Evolutionary conservation across 106 monocot species (phyloP).

Genomic region (Ottelia alismoides): DNA sequence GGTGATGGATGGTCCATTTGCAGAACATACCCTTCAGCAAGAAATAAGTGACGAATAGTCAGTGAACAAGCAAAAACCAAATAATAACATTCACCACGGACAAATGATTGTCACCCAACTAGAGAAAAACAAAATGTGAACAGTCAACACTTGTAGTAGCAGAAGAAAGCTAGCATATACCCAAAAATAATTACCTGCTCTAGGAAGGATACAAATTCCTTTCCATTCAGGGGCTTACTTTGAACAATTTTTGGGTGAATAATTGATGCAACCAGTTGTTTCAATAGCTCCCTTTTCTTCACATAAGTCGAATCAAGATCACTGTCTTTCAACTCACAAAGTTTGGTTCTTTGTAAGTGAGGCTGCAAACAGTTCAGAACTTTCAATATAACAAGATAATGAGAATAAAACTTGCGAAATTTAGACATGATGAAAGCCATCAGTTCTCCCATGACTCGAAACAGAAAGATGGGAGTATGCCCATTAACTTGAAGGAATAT

Average conservation of each 20-base stretch:
- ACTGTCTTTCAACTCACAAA: conserved; percentile 83
- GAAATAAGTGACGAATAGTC: no score
- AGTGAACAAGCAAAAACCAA: no score
- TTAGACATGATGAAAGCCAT: not conserved
- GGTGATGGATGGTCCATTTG: no score
- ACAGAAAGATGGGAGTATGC: not conserved
- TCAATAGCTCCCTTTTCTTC: conserved; percentile 65
- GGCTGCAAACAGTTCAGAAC: no score
- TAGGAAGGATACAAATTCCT: conserved; percentile 82
- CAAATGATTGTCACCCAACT: no score
- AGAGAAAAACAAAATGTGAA: no score
- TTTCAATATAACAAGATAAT: no score
- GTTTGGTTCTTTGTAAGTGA: conserved; percentile 94
- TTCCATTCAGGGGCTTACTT: conserved; percentile 68
- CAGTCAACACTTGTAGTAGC: no score
- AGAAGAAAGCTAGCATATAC: no score
- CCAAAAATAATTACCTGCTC: conserved; percentile 46
- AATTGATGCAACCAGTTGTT: conserved; percentile 67
- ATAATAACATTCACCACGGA: no score
- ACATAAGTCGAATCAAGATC: conserved; percentile 83
- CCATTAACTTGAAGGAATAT: no score
- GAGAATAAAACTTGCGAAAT: not conserved
- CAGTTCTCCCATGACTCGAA: not conserved
- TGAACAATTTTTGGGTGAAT: conserved; percentile 84
- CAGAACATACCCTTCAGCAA: no score